Evolutionary conservation across 208 protist species (phyloP), one percentile per base, ranked within the genome.

Genomic region (Crithidia mellificae): DNA sequence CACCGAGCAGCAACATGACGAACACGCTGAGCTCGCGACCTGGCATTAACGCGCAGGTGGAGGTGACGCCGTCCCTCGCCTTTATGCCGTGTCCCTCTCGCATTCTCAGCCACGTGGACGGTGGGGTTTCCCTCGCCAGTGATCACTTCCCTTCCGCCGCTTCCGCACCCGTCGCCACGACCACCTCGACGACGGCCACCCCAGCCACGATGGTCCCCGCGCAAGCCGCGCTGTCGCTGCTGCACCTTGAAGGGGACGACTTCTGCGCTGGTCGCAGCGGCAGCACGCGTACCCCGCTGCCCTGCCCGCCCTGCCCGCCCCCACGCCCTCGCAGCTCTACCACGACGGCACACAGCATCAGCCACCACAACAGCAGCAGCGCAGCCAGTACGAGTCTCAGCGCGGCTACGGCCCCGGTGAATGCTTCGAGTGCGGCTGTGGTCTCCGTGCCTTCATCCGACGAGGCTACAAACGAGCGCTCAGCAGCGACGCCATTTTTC

Each of bases 1-100:
- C 58, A 0, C 44, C 30, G 8, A 64, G 32, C 44, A 54, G 20
- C 20, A 54, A 27, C 46, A 64, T 54, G 44, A 34, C 41, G 14
- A 64, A 54, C 58, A 64, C 58, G n/a, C 41, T 43, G 22, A 64
- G 44, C 46, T 25, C 36, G 4, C 58, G 32, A 2, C 43, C 20
- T 1, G 14, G 56, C 2, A 27, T 51, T 2, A 63, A 63, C 15
- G 43, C 56, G 24, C 41, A 25, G 32, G 7, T 22, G 43, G 56
- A 63, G 56, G 15, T n/a, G 41, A 39, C 41, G 7, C 56, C 43
- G 29, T 6, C 29, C 25, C 25, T 51, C 12, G 24, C 34, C 27
- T 39, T 36, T 25, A 24, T 63, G 19, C 41, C 56, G 8, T 3
- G 27, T 36, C 20, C 17, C 27, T 52, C 43, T 2, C 38, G 43